phyloP scores from a whole-genome alignment of 2,329 filamentous ascomycete species.

The Hymenoscyphus scutula region DNA sequence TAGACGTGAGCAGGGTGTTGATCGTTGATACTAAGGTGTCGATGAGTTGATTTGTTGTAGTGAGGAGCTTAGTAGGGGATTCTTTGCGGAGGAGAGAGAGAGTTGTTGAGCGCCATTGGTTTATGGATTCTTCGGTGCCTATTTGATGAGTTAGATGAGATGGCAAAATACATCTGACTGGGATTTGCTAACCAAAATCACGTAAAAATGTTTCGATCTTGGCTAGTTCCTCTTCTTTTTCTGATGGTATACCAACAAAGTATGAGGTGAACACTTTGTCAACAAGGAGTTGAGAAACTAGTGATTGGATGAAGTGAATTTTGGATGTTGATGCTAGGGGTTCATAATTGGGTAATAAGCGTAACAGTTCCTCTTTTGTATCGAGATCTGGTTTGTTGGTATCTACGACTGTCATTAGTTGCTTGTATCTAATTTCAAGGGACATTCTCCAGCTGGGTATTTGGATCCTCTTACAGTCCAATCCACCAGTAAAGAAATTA shows the following conservation, averaged over 20 bases:
- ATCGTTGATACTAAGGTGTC: slow-evolving; percentile 46
- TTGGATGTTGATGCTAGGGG: slow-evolving; percentile 53
- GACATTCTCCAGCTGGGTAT: background rate
- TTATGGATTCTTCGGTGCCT: slow-evolving; percentile 53
- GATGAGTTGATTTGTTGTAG: slow-evolving; percentile 44
- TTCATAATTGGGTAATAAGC: slow-evolving; percentile 58
- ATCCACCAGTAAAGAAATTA: too few relatives aligned
- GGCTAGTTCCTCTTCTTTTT: slow-evolving; percentile 50
- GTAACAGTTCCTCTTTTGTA: slow-evolving; percentile 43
- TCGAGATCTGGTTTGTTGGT: slow-evolving; percentile 42
- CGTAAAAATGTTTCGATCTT: slow-evolving; percentile 29
- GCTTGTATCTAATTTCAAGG: background rate
- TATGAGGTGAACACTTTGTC: slow-evolving; percentile 61
- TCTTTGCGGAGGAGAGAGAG: slow-evolving; percentile 58
- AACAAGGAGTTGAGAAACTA: slow-evolving; percentile 58
- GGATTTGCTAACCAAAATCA: slow-evolving; percentile 26
- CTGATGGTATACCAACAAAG: slow-evolving; percentile 58
- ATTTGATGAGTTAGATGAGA: slow-evolving; percentile 24
- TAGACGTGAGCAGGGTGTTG: slow-evolving; percentile 49
- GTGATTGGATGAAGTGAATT: slow-evolving; percentile 60
- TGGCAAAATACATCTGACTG: background rate
- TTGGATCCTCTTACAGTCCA: background rate
- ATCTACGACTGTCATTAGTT: slow-evolving; percentile 39
- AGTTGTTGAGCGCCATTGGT: slow-evolving; percentile 66
- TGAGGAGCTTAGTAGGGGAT: slow-evolving; percentile 45